Evolutionary conservation across 2,329 filamentous ascomycete genomes (phyloP), one percentile per base, ranked within the genome.

Genomic region (Cladosporium sp.): DNA sequence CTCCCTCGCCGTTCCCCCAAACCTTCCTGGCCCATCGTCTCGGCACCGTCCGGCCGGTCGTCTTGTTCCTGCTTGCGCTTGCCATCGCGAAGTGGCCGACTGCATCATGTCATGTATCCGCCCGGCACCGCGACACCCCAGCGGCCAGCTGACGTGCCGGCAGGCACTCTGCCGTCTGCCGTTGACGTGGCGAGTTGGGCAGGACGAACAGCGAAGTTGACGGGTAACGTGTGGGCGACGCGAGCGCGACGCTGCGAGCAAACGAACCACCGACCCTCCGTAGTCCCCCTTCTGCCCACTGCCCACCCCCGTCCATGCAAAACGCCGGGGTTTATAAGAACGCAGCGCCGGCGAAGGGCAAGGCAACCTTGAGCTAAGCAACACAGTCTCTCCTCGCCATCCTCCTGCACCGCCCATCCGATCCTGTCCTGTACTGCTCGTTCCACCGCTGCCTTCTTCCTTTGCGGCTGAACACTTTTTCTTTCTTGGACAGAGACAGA

Each of bases 101-200:
- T 49, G 40, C 48, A 50, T n/a, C 22, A 28, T 28, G 22, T 2
- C 4, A 28, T 28, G 22, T 28, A 50, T 31, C 37, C 48, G 34
- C 38, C 40, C 40, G 48, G 40, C 40, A 43, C 42, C 37, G 33
- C 48, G n/a, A 40, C 48, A 43, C 40, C 48, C n/a, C 38, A 31
- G 16, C 46, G 48, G 48, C 40, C 48, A 50, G 48, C 48, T 50
- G 48, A 50, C 48, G 37, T 13, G 34, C 13, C 35, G 35, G 35
- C 35, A 38, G 11, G 48, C 19, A 43, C 18, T 37, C 13, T 43
- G 40, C 48, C 48, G 48, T 50, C 48, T 49, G 11, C 37, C 46
- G 46, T 49, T 49, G 48, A 50, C 48, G 48, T 50, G 48, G 48
- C 48, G 10, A 40, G 48, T 50, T 50, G 48, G 48, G 48, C 48